Conservation (phyloP, 2,329 filamentous ascomycete genomes). For the Fusarium nelsonii region DNA sequence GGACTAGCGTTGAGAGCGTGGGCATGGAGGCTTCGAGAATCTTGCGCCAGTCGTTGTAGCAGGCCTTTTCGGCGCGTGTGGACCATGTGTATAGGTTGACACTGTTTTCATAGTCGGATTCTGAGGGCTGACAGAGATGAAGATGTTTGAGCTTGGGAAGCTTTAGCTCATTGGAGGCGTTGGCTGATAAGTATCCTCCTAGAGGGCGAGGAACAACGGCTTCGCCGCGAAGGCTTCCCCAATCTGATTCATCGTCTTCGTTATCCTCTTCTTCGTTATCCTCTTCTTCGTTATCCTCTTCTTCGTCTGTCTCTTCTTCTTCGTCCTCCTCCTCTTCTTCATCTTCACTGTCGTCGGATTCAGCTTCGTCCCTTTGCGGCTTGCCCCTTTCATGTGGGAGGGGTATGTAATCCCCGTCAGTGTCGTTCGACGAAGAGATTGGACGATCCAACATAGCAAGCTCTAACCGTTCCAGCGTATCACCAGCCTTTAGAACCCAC, state of each 20-base stretch:
- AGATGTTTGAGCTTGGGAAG: conserved; percentile 9
- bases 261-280: background rate
- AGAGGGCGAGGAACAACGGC: conserved; percentile 1
- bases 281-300: background rate
- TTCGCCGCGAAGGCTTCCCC: conserved; percentile 3
- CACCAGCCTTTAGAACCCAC: conserved; percentile 13
- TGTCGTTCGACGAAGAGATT: background rate
- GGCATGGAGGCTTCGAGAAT: conserved; percentile 1
- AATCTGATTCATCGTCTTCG: background rate
- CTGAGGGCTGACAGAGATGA: background rate
- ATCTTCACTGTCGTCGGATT: background rate
- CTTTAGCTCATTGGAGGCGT: fast-evolving
- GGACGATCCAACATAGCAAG: conserved; percentile 33
- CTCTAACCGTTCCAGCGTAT: conserved; percentile 27
- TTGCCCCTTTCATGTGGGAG: conserved; percentile 11
- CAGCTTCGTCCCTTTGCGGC: background rate
- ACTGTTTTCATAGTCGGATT: background rate
- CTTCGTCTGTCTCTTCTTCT: background rate
- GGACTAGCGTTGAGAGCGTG: background rate
- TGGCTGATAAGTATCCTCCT: background rate
- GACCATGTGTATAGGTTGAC: conserved; percentile 1
- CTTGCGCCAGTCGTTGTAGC: background rate
- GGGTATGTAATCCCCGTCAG: background rate
- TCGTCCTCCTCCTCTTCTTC: background rate
- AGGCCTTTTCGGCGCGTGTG: conserved; percentile 6